A percentile compares a stretch with the other conserved stretches of the same genome.
Conservation (phyloP, 2,329 filamentous ascomycete species). For the Periconia sp. region DNA sequence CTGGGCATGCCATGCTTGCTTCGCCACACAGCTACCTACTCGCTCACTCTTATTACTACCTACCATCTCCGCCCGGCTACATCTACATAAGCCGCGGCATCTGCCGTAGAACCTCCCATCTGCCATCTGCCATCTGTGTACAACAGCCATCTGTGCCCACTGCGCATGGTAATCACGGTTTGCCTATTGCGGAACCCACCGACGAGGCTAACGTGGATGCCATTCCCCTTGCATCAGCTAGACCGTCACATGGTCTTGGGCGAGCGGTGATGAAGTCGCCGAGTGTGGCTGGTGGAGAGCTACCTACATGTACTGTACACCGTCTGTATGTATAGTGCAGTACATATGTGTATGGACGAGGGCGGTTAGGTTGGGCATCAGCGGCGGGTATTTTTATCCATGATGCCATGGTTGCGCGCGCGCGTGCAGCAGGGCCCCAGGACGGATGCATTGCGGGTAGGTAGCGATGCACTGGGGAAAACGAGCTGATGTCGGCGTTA, state of each 20-base stretch:
- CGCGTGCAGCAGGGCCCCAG: background rate
- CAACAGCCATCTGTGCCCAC: too few relatives aligned
- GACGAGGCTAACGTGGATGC: background rate
- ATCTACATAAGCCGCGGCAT: too few relatives aligned
- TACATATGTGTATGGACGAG: background rate
- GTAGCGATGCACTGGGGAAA: conserved; percentile 11
- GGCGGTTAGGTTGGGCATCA: conserved; percentile 4
- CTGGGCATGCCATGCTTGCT: too few relatives aligned
- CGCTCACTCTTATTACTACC: too few relatives aligned
- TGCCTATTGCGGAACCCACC: background rate
- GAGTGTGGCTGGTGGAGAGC: background rate
- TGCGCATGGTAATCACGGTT: background rate
- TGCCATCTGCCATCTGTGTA: too few relatives aligned
- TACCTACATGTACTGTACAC: too few relatives aligned
- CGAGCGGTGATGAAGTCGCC: background rate
- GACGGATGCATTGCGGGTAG: conserved; percentile 2
- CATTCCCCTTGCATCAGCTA: background rate
- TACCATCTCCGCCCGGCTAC: too few relatives aligned
- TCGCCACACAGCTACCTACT: too few relatives aligned
- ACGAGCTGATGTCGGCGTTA: conserved; percentile 24
- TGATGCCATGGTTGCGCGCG: background rate
- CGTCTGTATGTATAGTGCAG: background rate
- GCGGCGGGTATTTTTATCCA: background rate
- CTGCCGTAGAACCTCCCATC: too few relatives aligned
- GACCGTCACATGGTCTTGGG: background rate